Conservation (phyloP, 2,329 filamentous ascomycete species). For the Ilyonectria robusta region DNA sequence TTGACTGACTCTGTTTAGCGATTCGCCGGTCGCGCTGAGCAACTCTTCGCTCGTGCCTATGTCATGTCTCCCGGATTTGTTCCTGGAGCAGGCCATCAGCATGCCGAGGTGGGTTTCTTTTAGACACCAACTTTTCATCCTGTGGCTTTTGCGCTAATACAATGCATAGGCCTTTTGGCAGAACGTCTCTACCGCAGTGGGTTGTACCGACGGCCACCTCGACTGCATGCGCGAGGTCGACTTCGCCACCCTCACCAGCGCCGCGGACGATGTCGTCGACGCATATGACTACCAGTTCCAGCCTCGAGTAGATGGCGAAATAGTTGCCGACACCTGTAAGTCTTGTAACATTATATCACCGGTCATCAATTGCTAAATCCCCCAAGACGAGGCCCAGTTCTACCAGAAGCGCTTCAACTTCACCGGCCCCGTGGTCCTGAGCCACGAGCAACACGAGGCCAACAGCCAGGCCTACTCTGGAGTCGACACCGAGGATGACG, state of each 20-base stretch:
- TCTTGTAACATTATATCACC: neutral
- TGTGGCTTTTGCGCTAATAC: neutral
- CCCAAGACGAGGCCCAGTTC: conserved; percentile 18
- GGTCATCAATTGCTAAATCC: neutral
- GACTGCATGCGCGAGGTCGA: conserved; percentile 17
- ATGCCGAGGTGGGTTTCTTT: conserved; percentile 4
- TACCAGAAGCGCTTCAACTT: conserved; percentile 27
- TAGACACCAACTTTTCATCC: no score
- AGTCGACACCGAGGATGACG: conserved; percentile 3
- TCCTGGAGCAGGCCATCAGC: conserved; percentile 16
- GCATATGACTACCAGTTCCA: conserved; percentile 24
- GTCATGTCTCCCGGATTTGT: conserved; percentile 25
- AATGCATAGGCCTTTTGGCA: conserved; percentile 14
- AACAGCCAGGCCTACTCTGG: conserved; percentile 18
- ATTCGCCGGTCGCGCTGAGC: conserved; percentile 18
- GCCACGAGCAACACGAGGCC: conserved; percentile 19
- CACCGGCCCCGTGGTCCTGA: conserved; percentile 5
- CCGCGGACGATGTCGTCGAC: conserved; percentile 1
- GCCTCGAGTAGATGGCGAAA: conserved; percentile 18
- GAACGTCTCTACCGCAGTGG: conserved; percentile 12
- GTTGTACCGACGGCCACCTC: conserved; percentile 11
- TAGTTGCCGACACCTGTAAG: conserved; percentile 18
- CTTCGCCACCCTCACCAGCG: conserved; percentile 12
- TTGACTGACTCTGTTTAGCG: conserved; percentile 12
- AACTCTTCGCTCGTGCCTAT: conserved; percentile 18